Conservation (phyloP, 805 yeast species). For the Teunomyces kruisii region DNA sequence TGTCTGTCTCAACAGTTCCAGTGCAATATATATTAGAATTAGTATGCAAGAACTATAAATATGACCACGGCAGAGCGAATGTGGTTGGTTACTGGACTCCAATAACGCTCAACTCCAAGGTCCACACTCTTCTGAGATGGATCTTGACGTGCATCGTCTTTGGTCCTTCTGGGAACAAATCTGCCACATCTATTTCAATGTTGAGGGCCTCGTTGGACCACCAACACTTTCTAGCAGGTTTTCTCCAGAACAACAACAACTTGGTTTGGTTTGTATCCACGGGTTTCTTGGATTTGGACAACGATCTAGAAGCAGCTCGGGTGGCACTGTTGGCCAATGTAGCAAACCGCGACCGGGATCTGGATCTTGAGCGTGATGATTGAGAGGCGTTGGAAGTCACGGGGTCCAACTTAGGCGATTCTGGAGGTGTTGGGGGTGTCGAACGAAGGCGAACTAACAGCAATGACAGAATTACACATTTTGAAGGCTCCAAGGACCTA, state of each 20-base stretch:
- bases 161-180: constrained; percentile 25
- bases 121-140: constrained; percentile 95
- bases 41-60: constrained; percentile 1
- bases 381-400: constrained; percentile 42
- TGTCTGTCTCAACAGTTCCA: neutral
- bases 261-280: constrained; percentile 51
- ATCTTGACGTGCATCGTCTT: constrained; percentile 48
- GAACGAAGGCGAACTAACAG: constrained; percentile 63
- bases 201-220: constrained; percentile 73
- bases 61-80: neutral
- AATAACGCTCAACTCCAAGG: constrained; percentile 84
- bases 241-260: constrained; percentile 88
- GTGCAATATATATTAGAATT: constrained; percentile 1
- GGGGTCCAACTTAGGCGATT: constrained; percentile 38
- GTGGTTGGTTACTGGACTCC: constrained; percentile 59
- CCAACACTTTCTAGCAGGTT: constrained; percentile 99
- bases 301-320: constrained; percentile 57
- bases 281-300: constrained; percentile 47
- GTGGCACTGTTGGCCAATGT: constrained; percentile 56
- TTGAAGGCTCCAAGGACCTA: constrained; percentile 81
- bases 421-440: constrained; percentile 37
- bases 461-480: constrained; percentile 83
- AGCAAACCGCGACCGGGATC: constrained; percentile 56
- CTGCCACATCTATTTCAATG: constrained; percentile 32
- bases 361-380: constrained; percentile 39